Evolutionary conservation across 2,329 filamentous ascomycete species (phyloP), one percentile per base, ranked within the genome.

Genomic region (Fusarium musae): DNA sequence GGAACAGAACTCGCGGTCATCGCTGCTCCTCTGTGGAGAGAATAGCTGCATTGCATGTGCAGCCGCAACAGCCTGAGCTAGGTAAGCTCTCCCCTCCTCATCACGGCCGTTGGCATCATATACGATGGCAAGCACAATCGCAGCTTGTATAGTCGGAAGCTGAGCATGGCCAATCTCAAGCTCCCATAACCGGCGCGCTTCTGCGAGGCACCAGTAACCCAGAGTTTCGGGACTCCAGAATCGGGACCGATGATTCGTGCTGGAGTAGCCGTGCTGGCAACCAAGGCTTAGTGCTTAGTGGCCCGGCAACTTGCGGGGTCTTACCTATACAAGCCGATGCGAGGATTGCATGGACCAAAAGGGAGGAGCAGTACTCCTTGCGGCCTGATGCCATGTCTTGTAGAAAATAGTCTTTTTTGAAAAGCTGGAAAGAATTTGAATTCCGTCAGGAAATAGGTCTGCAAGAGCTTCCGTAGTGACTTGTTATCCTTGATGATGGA

Each of bases 371-470:
- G n/a, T 59, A 66, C 6, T 32, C 11, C 8, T 26, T 16, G 10
- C 46, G 15, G 4, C 46, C 53, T 6, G 9, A 6, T 37, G 42
- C 47, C 65, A 68, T 66, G 2, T 59, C 65, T 3, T 47, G 6
- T 2, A 66, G 59, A 6, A 68, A 68, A 0, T 50, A 66, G 34
- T 68, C 16, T 9, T 68, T 68, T 68, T 10, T 60, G 61, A 13
- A 68, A 68, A 1, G 40, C 61, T 3, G 44, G 37, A 16, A n/a
- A 32, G n/a, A 37, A 42, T 1, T 46, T 21, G 5, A 66, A 60
- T 21, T 66, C 36, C 0, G 49, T 34, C 6, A 66, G 6, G 17
- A 66, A 56, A 17, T 60, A 68, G 1, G 30, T 46, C 6, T 42
- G 15, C 1, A 68, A 3, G 1, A 68, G 61, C 5, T 43, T 53